phyloP scores from a whole-genome alignment of 768 basidiomycete genomes.

The Pulveroboletus sp. region DNA sequence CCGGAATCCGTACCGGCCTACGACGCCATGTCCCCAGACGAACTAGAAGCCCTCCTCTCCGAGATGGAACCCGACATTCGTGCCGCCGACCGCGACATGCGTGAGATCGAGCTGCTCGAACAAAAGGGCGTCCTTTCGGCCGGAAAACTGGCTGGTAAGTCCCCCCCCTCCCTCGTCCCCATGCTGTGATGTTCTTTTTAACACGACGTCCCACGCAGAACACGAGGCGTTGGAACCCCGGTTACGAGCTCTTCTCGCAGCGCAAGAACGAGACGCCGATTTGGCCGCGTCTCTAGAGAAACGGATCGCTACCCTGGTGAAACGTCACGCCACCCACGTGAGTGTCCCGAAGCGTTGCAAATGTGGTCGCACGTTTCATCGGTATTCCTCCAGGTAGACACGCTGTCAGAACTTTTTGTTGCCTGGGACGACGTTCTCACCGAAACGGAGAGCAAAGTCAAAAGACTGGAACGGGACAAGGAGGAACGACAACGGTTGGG shows the following conservation, averaged over 20 bases:
- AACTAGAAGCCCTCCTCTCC: constrained; percentile 63
- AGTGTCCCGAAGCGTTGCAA: no score
- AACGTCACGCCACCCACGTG: constrained; percentile 69
- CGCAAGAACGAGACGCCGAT: constrained; percentile 55
- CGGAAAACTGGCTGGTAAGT: constrained; percentile 61
- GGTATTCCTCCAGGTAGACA: constrained; percentile 57
- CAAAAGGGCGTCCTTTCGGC: constrained; percentile 68
- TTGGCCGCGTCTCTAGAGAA: constrained; percentile 60
- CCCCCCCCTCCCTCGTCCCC: background rate
- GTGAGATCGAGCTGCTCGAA: constrained; percentile 68
- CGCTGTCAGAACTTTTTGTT: constrained; percentile 79
- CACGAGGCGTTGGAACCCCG: constrained; percentile 66
- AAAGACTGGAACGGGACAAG: constrained; percentile 55
- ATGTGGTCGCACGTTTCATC: background rate
- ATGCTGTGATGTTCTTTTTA: background rate
- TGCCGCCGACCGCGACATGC: constrained; percentile 76
- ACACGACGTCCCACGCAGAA: constrained; percentile 34
- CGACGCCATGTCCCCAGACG: constrained; percentile 60
- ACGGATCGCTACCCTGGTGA: constrained; percentile 60
- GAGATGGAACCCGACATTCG: constrained; percentile 87
- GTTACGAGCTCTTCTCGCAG: constrained; percentile 53
- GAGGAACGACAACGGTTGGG: constrained; percentile 61
- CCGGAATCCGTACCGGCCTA: constrained; percentile 49
- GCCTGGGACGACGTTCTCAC: constrained; percentile 77
- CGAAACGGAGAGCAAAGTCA: constrained; percentile 59